phyloP scores from a whole-genome alignment of 208 protist genomes.

The Porcisia deanei region DNA sequence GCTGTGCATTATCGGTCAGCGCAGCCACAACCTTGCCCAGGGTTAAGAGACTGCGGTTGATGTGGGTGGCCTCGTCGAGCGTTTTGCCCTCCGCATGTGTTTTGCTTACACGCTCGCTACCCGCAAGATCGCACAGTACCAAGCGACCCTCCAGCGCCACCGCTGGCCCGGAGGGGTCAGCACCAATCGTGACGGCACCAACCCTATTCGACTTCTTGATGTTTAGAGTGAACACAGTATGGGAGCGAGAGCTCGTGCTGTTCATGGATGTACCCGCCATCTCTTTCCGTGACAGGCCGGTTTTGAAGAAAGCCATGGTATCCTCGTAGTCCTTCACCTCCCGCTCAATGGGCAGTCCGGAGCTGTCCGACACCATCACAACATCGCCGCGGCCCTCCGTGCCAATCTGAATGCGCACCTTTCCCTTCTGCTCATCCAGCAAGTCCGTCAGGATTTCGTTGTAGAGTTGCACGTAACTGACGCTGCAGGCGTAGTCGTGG shows the following conservation, averaged over 20 bases:
- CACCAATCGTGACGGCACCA: slow-evolving; percentile 31
- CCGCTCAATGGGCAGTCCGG: slow-evolving; percentile 60
- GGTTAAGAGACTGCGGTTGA: slow-evolving; percentile 96
- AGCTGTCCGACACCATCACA: slow-evolving; percentile 67
- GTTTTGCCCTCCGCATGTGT: slow-evolving; percentile 93
- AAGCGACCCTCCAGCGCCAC: slow-evolving; percentile 83
- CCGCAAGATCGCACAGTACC: slow-evolving; percentile 97
- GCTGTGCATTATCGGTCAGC: slow-evolving; percentile 82
- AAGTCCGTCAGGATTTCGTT: slow-evolving; percentile 90
- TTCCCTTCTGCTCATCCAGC: slow-evolving; percentile 67
- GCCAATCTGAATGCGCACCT: slow-evolving; percentile 81
- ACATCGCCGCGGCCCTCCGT: slow-evolving; percentile 80
- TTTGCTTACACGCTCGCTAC: slow-evolving; percentile 93
- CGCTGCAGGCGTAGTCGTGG: slow-evolving; percentile 79
- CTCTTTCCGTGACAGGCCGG: slow-evolving; percentile 82
- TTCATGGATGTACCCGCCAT: slow-evolving; percentile 95
- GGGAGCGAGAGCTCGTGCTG: slow-evolving; percentile 82
- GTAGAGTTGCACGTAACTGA: slow-evolving; percentile 92
- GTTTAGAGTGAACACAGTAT: slow-evolving; percentile 94
- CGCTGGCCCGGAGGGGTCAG: slow-evolving; percentile 10
- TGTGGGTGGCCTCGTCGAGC: slow-evolving; percentile 95
- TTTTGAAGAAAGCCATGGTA: slow-evolving; percentile 77
- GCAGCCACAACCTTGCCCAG: slow-evolving; percentile 88
- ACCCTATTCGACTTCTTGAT: slow-evolving; percentile 75
- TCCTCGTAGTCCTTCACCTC: slow-evolving; percentile 65